These are phyloP conservation scores for Arachnomyces sp. DNA, from an alignment of 2,329 filamentous ascomycete genomes.

Conservation along the genomic window DNA sequence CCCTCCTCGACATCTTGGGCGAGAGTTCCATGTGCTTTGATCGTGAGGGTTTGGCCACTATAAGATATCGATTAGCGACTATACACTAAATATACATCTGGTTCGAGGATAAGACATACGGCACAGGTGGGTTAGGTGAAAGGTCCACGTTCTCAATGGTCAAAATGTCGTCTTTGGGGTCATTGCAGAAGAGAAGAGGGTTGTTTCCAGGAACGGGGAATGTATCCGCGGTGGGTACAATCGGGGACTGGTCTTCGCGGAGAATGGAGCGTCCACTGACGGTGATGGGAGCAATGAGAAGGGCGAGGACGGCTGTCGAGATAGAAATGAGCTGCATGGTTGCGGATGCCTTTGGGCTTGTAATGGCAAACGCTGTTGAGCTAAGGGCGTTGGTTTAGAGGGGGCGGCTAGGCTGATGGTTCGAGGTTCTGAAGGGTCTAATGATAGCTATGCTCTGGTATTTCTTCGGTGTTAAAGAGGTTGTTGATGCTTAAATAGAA, in stretches of 20 bases:
- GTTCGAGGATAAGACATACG: conserved; percentile 51
- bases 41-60: conserved; percentile 69
- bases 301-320: conserved; percentile 29
- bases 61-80: conserved; percentile 11
- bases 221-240: conserved; percentile 36
- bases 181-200: conserved; percentile 69
- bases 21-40: conserved; percentile 71
- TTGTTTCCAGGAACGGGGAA: conserved; percentile 73
- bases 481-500: no score
- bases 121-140: conserved; percentile 71
- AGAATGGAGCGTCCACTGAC: conserved; percentile 40
- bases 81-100: conserved; percentile 10
- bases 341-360: neutral
- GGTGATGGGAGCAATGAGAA: conserved; percentile 39
- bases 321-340: conserved; percentile 36
- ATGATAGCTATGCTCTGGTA: no score
- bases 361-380: no score
- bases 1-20: conserved; percentile 64
- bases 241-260: conserved; percentile 42
- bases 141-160: conserved; percentile 72
- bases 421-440: no score
- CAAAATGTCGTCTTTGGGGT: conserved; percentile 63
- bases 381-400: no score
- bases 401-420: no score
- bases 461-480: no score